These are phyloP conservation scores for Mrakia frigida DNA, from an alignment of 768 basidiomycete genomes.

Conservation along the genomic window DNA sequence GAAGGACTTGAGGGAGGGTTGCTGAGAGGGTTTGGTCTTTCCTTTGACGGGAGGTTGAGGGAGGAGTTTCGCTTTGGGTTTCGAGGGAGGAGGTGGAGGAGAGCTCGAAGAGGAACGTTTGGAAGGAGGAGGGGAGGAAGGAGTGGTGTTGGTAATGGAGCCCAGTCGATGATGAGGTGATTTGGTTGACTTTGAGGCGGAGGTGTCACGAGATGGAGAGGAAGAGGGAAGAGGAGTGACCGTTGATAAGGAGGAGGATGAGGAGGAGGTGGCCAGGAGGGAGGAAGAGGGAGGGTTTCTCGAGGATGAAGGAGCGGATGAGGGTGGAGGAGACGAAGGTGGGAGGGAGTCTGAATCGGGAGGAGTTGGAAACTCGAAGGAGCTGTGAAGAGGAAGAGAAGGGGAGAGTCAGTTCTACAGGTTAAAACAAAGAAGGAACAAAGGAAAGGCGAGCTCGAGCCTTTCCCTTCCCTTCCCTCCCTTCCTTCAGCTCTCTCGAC, in stretches of 20 bases:
- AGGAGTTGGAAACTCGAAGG: neutral
- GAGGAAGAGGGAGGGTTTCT: neutral
- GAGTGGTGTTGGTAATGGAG: neutral
- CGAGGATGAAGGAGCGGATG: neutral
- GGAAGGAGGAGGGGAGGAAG: neutral
- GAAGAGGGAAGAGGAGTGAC: neutral
- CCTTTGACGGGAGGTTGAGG: neutral
- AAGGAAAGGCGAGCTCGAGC: neutral
- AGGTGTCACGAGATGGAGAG: neutral
- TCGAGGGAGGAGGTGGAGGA: slow-evolving; percentile 1
- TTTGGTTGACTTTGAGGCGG: neutral
- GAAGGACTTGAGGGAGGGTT: slow-evolving; percentile 15
- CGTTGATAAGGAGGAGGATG: neutral
- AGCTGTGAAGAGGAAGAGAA: neutral
- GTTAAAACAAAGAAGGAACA: neutral
- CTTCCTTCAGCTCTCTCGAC: neutral
- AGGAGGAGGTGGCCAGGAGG: neutral
- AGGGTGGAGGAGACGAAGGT: neutral
- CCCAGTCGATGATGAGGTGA: neutral
- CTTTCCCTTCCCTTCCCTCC: neutral
- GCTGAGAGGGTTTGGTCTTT: neutral
- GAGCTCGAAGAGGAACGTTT: neutral
- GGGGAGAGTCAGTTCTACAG: neutral
- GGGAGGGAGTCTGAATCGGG: slow-evolving; percentile 1
- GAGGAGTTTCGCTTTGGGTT: neutral